Conservation (phyloP, 306 rosid species). For the Cercis canadensis region DNA sequence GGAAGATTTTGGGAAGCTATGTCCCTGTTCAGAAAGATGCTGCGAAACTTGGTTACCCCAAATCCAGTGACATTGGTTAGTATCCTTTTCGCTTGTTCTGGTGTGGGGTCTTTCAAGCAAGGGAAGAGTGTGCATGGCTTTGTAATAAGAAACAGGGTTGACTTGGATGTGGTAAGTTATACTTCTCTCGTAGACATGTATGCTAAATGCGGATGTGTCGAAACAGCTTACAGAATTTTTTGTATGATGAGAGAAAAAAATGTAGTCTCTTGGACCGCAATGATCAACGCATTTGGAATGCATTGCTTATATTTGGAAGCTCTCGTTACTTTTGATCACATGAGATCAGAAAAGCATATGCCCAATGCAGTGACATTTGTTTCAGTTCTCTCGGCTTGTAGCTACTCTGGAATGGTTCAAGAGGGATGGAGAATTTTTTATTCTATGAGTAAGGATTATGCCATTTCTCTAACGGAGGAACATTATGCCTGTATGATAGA, state of each 20-base stretch:
- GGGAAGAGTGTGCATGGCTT: conserved; percentile 35
- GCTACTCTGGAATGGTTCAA: conserved; percentile 32
- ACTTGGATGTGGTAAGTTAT: conserved; percentile 29
- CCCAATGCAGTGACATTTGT: conserved; percentile 20
- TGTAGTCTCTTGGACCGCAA: conserved; percentile 32
- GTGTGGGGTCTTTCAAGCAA: conserved; percentile 35
- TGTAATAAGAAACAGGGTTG: conserved; percentile 31
- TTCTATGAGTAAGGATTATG: conserved; percentile 32
- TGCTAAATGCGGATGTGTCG: conserved; percentile 30
- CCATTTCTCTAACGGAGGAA: conserved; percentile 34
- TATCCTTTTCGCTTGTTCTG: conserved; percentile 23
- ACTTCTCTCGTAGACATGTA: conserved; percentile 29
- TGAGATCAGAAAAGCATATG: conserved; percentile 24
- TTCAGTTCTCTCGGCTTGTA: conserved; percentile 29
- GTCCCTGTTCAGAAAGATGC: conserved; percentile 29
- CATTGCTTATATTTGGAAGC: conserved; percentile 22
- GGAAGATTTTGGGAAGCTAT: conserved; percentile 31
- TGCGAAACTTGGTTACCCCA: conserved; percentile 7
- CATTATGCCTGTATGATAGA: conserved; percentile 33
- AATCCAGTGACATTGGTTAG: conserved; percentile 21
- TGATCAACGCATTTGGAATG: conserved; percentile 34
- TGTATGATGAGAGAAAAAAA: conserved; percentile 26
- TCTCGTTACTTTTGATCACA: conserved; percentile 14
- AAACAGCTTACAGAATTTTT: conserved; percentile 28
- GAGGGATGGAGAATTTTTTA: conserved; percentile 27